Base-by-base conservation (phyloP, 2,329 filamentous ascomycete species). In the Sporothrix mexicana region DNA sequence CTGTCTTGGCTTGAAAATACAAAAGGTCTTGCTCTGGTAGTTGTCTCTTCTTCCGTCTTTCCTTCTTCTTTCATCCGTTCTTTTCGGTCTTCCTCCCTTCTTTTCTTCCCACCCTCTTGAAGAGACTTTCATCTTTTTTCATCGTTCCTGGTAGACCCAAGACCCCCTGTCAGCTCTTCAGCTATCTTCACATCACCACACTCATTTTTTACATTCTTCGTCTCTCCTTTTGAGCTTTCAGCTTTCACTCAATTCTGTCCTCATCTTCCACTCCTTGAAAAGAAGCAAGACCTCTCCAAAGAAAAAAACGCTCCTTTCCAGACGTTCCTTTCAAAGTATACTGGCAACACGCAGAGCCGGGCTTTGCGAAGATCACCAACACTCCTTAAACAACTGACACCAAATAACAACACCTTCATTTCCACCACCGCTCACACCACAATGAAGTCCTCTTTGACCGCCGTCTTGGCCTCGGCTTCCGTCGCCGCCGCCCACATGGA, bases 401-500 rank as follows among this genome's bases (percentile, higher is more conserved):
- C 49, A 25, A 3, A 57, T 23, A 23, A 10, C 43, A 6, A 9
- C 1, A 43, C 30, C 7, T 3, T n/a, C 36, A 30, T 45, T 20
- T 47, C 61, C 7, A 49, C 15, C 62, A 30, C 23, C 55, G 12
- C 43, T 5, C n/a, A 12, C 17, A n/a, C 17, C 10, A 70, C 36
- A 55, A 70, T 70, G 68, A 36, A 47, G 51, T 47, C 73, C 5
- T 41, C 64, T 12, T 25, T 73, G 23, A 66, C 70, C 57, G 64
- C 59, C 59, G 53, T 55, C 72, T 51, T 74, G 69, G 73, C 72
- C 51, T 62, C 67, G 76, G 82, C 81, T 74, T 79, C 84, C 77
- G 79, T 84, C 69, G 83, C 82, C 75, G 80, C 83, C 71, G 88
- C 85, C 73, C 87, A 89, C 80, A 89, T 90, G 85, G 83, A 87